A percentile compares a stretch with the other conserved stretches of the same genome.
phyloP scores from a whole-genome alignment of 331 rosid species.

The Erythrophleum ivorense region DNA sequence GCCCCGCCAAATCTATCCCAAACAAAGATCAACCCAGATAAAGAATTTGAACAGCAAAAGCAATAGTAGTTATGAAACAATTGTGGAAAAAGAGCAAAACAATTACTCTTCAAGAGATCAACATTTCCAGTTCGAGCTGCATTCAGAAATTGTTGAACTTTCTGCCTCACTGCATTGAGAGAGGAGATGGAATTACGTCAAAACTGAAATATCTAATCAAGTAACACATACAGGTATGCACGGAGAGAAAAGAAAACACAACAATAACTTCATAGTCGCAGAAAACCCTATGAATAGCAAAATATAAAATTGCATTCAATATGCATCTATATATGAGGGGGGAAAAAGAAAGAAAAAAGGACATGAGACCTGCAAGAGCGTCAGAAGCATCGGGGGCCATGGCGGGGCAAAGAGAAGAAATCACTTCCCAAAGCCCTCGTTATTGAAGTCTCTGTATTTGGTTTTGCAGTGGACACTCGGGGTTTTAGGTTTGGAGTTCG shows the following conservation, averaged over 20 bases:
- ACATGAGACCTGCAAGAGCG: slow-evolving; percentile 81
- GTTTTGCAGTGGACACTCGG: background rate
- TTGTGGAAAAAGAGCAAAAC: background rate
- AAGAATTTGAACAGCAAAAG: slow-evolving; percentile 3
- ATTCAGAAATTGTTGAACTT: slow-evolving; percentile 82
- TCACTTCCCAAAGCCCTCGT: background rate
- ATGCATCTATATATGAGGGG: background rate
- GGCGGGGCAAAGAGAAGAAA: background rate
- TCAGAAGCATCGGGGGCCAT: slow-evolving; percentile 90
- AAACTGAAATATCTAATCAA: background rate
- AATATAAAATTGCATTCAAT: background rate
- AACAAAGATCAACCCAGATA: slow-evolving; percentile 26
- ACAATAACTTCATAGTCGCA: background rate
- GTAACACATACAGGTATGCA: background rate
- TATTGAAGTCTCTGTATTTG: background rate
- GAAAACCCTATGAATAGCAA: background rate
- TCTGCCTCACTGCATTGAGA: slow-evolving; percentile 74
- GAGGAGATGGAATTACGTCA: slow-evolving; percentile 1
- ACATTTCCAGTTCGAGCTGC: slow-evolving; percentile 87
- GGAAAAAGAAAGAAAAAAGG: background rate
- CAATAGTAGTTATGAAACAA: background rate
- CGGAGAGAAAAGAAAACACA: background rate
- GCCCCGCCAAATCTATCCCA: slow-evolving; percentile 67
- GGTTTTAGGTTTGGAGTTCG: background rate
- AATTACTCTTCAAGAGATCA: slow-evolving; percentile 82